Evolutionary conservation across 148 eudicot species (phyloP).

Genomic region (Nepenthes gracilis): DNA sequence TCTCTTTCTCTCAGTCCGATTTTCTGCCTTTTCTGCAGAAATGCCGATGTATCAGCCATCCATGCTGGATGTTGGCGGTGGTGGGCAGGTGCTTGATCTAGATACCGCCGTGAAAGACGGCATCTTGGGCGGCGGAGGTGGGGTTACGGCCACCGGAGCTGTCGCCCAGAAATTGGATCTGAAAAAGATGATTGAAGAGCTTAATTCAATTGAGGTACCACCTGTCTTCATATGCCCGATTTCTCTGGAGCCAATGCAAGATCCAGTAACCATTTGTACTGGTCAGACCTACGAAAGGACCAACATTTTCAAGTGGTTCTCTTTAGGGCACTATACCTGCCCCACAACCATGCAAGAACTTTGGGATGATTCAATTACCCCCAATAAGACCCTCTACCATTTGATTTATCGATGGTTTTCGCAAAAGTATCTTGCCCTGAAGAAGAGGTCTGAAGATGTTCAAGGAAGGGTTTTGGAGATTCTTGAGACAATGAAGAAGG

Average conservation of each 20-base stretch:
- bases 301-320: conserved; percentile 72
- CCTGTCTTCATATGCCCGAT: conserved; percentile 79
- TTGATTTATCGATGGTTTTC: conserved; percentile 65
- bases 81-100: conserved; percentile 62
- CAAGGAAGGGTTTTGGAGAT: conserved; percentile 74
- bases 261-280: conserved; percentile 88
- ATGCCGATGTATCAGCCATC: conserved; percentile 51
- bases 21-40: not conserved
- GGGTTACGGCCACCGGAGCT: not conserved
- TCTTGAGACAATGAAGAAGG: conserved; percentile 55
- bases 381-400: conserved; percentile 61
- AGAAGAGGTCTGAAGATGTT: conserved; percentile 82
- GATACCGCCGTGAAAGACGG: conserved; percentile 81
- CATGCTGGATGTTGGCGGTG: conserved; percentile 36
- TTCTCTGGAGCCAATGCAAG: conserved; percentile 85
- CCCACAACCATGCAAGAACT: conserved; percentile 82
- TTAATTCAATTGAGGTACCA: conserved; percentile 51
- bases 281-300: conserved; percentile 83
- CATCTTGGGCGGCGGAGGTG: conserved; percentile 29
- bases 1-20: not conserved
- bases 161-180: conserved; percentile 41
- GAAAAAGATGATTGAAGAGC: conserved; percentile 70
- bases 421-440: conserved; percentile 63
- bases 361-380: conserved; percentile 76
- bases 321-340: conserved; percentile 69